Evolutionary conservation across 208 protist species (phyloP), one percentile per base, ranked within the genome.

Genomic region (Leishmania arabica): DNA sequence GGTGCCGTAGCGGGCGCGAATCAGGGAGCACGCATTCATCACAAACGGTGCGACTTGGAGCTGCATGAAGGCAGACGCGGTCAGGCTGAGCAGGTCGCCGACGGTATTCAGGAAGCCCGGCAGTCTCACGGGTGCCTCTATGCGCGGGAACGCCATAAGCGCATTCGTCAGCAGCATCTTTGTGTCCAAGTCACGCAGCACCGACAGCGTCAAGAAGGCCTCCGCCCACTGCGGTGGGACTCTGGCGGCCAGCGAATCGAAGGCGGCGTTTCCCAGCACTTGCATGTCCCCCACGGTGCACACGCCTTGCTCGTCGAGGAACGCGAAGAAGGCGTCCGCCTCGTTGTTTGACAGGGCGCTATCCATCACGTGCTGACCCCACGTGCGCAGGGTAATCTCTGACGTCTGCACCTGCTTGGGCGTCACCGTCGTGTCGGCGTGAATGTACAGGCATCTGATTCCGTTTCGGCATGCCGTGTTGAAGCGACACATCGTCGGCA

Each of bases 281-380:
- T 97, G 92, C 70, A 97, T 84, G 80, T 97, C 94, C 1, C 92
- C 92, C 5, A 97, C 92, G 11, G 87, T 95, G 53, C 37, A 58
- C 24, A 97, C 54, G 9, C 91, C 92, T 40, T 92, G 68, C 6
- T 77, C 82, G 2, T 90, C 86, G 53, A 97, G 75, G 34, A 91
- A 85, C 58, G 83, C 53, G n/a, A 91, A 92, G 84, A 97, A 95
- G 11, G 56, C 13, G 11, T 42, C n/a, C 13, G 56, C 53, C 83
- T 88, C 71, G 0, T 89, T 56, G 47, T 60, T 8, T 37, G 86
- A 42, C 37, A 84, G 68, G 21, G 76, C 69, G 53, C 86, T 81
- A 5, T 75, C 75, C 27, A 80, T 72, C 3, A 77, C 42, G 21
- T 75, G 40, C 64, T 73, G 80, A n/a, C 75, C 68, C 76, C 81